These are phyloP conservation scores for Candida nemodendra DNA, from an alignment of 805 yeast species.

Conservation along the genomic window DNA sequence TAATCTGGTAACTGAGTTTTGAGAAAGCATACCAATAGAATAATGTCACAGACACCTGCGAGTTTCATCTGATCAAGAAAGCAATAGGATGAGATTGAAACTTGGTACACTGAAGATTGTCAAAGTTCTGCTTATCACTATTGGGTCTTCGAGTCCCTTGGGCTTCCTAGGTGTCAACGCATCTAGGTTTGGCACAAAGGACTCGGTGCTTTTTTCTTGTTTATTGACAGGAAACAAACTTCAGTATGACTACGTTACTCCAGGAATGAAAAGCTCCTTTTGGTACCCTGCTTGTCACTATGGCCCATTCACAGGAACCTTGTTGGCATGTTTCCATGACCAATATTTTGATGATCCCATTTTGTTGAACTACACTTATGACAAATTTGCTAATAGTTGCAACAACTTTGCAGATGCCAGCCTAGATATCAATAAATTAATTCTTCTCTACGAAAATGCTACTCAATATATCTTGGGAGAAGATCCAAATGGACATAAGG, in stretches of 20 bases:
- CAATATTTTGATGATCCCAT: constrained; percentile 1
- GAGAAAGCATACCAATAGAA: no score
- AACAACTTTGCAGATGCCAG: constrained; percentile 7
- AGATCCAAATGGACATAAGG: not conserved
- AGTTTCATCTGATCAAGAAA: no score
- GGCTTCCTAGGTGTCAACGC: constrained; percentile 5
- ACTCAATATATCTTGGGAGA: constrained; percentile 7
- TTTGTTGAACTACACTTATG: constrained; percentile 9
- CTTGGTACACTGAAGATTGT: no score
- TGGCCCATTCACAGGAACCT: constrained; percentile 27
- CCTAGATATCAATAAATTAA: constrained; percentile 5
- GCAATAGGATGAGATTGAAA: no score
- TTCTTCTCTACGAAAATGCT: constrained; percentile 13
- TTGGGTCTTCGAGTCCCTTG: no score
- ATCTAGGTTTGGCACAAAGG: constrained; percentile 10
- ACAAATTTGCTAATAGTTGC: constrained; percentile 13
- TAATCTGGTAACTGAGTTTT: no score
- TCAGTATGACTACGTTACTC: constrained; percentile 20
- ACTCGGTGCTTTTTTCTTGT: constrained; percentile 25
- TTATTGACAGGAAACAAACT: constrained; percentile 13
- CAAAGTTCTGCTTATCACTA: no score
- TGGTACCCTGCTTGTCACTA: constrained; percentile 27
- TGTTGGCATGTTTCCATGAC: constrained; percentile 25
- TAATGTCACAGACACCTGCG: no score
- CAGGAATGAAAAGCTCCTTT: constrained; percentile 10